Conservation (phyloP, 805 yeast species). For the Saturnispora sekii region DNA sequence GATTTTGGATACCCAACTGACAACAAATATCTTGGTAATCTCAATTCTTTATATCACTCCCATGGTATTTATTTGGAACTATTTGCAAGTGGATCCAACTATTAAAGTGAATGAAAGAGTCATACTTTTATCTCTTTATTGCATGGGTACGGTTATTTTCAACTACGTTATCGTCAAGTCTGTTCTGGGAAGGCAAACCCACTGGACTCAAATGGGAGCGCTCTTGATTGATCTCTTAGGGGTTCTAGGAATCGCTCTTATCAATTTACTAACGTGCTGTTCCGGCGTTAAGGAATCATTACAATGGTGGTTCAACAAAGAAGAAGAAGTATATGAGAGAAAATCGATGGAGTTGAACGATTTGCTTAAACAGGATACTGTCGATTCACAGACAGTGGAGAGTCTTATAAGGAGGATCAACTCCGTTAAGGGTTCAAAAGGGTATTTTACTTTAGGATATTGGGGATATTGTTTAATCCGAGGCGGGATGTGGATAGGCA, state of each 20-base stretch:
- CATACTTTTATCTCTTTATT: neutral
- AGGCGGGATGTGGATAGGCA: slow-evolving; percentile 4
- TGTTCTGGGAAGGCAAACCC: neutral
- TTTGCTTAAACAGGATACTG: neutral
- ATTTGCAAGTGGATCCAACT: neutral
- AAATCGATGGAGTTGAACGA: neutral
- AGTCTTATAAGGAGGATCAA: neutral
- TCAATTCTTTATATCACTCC: neutral
- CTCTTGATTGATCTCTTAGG: slow-evolving; percentile 4
- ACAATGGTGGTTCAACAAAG: neutral
- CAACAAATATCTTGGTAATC: neutral
- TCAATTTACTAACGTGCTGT: slow-evolving; percentile 3
- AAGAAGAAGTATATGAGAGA: neutral
- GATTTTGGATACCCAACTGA: neutral
- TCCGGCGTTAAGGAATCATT: neutral
- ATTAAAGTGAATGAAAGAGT: too few relatives aligned
- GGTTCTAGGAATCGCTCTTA: neutral
- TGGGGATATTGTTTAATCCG: slow-evolving; percentile 6
- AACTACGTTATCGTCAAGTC: neutral
- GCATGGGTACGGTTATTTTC: neutral
- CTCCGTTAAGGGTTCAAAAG: neutral
- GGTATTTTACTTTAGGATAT: neutral
- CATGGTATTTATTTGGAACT: neutral
- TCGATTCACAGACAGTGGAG: neutral
- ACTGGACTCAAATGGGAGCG: slow-evolving; percentile 2